Percentiles rank a stretch among this genome's conserved stretches.
phyloP scores from a whole-genome alignment of 495 filamentous ascomycete species.

The Xylaria palmicola region DNA sequence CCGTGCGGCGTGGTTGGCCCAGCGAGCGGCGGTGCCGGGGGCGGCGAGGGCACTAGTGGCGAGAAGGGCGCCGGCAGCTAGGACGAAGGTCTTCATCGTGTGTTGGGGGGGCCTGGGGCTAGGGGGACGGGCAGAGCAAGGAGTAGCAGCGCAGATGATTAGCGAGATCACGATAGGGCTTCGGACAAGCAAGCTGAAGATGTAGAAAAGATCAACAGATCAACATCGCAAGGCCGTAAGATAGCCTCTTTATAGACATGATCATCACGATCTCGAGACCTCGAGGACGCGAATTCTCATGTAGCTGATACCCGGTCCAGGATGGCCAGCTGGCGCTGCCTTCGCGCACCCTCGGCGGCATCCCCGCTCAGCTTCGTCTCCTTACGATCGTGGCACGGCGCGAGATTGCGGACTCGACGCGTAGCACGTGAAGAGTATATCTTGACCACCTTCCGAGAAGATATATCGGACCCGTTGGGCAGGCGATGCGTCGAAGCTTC shows the following conservation, averaged over 20 bases:
- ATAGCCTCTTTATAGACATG: conserved; percentile 8
- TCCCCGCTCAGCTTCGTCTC: neutral
- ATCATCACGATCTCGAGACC: neutral
- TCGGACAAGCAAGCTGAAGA: neutral
- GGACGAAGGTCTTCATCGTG: conserved; percentile 13
- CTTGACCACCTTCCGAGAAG: conserved; percentile 11
- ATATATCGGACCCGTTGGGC: neutral
- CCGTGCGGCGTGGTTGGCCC: conserved; percentile 8
- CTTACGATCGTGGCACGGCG: neutral
- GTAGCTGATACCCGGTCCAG: neutral
- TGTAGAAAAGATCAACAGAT: conserved; percentile 12
- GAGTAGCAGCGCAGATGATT: too few relatives aligned
- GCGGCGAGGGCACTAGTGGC: conserved; percentile 9
- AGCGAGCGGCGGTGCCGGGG: conserved; percentile 14
- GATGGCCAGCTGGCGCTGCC: neutral
- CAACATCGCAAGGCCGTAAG: neutral
- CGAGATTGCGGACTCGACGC: neutral
- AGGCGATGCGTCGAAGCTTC: neutral
- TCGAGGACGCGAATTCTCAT: neutral
- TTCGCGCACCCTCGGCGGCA: neutral
- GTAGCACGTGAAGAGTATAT: neutral
- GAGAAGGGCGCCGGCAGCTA: conserved; percentile 13
- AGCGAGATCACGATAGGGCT: too few relatives aligned
- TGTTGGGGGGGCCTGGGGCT: neutral
- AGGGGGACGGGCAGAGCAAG: too few relatives aligned